Evolutionary conservation across 2,329 filamentous ascomycete genomes (phyloP).

Genomic region (Colletotrichum tanaceti): DNA sequence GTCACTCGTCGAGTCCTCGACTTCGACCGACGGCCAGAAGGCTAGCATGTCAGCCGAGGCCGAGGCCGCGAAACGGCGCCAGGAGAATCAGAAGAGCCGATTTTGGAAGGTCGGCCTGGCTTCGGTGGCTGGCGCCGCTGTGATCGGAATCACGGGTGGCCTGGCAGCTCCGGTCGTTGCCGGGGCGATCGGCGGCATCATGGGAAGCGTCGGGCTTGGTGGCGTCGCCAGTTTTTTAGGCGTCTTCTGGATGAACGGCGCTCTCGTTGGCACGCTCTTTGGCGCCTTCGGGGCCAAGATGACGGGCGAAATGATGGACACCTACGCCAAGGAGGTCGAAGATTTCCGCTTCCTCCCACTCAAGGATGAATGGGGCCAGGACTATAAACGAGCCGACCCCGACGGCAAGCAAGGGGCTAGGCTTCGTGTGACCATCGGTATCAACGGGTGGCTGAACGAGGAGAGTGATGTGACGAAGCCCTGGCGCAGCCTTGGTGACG

Average conservation of each 20-base stretch:
- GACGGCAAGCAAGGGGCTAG: conserved; percentile 57
- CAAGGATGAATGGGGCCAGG: conserved; percentile 57
- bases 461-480: conserved; percentile 81
- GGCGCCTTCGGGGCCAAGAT: conserved; percentile 87
- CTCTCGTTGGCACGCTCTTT: conserved; percentile 87
- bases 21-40: conserved; percentile 52
- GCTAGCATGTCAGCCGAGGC: conserved; percentile 75
- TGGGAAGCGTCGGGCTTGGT: conserved; percentile 86
- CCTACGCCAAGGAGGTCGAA: conserved; percentile 87
- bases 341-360: conserved; percentile 85
- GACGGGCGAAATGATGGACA: conserved; percentile 85
- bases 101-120: conserved; percentile 94
- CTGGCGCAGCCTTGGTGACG: conserved; percentile 78
- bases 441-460: conserved; percentile 86
- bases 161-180: conserved; percentile 90
- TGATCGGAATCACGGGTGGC: conserved; percentile 92
- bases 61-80: conserved; percentile 78
- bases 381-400: conserved; percentile 43
- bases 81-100: conserved; percentile 75
- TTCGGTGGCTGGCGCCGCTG: conserved; percentile 85
- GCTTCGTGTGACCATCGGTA: conserved; percentile 83
- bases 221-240: conserved; percentile 89
- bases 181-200: conserved; percentile 83
- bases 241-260: conserved; percentile 85
- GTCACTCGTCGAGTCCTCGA: conserved; percentile 75